These are phyloP conservation scores for Neopestalotiopsis clavispora DNA, from an alignment of 2,329 filamentous ascomycete genomes.

Conservation along the genomic window DNA sequence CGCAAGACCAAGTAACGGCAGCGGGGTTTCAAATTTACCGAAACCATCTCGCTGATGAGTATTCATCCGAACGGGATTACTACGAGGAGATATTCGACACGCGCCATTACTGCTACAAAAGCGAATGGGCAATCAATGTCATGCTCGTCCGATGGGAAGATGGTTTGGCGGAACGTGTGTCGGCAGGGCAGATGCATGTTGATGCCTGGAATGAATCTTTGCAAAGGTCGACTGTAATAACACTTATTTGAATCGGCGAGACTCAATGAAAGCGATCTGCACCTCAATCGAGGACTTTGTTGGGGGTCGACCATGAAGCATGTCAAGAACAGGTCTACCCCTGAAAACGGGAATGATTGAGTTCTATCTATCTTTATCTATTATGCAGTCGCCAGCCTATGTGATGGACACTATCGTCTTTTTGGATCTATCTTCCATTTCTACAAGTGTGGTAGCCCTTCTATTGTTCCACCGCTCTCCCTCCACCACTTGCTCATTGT, in stretches of 20 bases:
- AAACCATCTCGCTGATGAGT: too few relatives aligned
- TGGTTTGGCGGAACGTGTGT: not conserved
- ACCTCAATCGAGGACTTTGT: too few relatives aligned
- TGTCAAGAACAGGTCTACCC: too few relatives aligned
- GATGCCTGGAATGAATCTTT: not conserved
- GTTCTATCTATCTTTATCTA: too few relatives aligned
- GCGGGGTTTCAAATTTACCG: too few relatives aligned
- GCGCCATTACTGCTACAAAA: not conserved
- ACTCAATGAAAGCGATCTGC: too few relatives aligned
- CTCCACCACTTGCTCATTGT: not conserved
- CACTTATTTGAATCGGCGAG: not conserved
- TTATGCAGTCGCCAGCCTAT: not conserved
- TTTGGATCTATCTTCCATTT: slow-evolving; percentile 4
- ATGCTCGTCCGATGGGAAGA: slow-evolving; percentile 3
- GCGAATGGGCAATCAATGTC: not conserved
- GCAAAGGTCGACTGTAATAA: not conserved
- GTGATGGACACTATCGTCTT: not conserved
- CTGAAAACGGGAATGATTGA: too few relatives aligned
- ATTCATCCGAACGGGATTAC: not conserved
- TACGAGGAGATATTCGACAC: not conserved
- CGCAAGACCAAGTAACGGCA: not conserved
- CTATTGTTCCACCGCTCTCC: not conserved
- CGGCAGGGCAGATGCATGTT: not conserved
- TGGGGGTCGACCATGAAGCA: too few relatives aligned
- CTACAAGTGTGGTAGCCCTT: not conserved